Evolutionary conservation across 2,329 filamentous ascomycete genomes (phyloP), one percentile per base, ranked within the genome.

Genomic region (Colletotrichum musicola): DNA sequence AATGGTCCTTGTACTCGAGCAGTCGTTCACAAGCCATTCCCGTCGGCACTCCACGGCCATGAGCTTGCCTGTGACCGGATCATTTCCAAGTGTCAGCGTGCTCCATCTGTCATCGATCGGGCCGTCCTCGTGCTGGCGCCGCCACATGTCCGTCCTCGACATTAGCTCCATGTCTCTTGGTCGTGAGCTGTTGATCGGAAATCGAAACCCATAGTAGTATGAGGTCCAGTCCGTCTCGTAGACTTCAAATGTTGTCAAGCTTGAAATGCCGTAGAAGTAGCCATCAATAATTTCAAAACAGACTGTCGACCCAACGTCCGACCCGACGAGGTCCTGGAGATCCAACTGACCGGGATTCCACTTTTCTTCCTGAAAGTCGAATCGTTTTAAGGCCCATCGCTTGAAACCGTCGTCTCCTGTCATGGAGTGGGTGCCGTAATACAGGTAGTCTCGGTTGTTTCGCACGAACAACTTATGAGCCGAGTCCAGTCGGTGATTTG

Each of bases 31-130:
- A 6, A 82, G 82, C 89, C 90, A 94, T 76, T 94, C 92, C 30
- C 89, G 89, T 14, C 92, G 85, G 35, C 86, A 87, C 76, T 95
- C 92, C 0, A 93, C 78, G 18, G 93, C 89, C 58, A 86, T 82
- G 1, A 92, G 78, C 14, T 83, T 77, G 1, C 88, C 88, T 0
- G 86, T 89, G 12, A 73, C 73, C 68, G 93, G 89, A 67, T 93
- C 88, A 40, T 81, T 82, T 30, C 88, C 84, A 1, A 94, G 80
- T 4, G 85, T 85, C 4, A 95, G 79, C 65, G 89, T 87, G 0
- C 88, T 91, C 92, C 92, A 95, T 3, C 90, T 86, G 72, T 94
- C 90, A 72, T 94, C 91, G 16, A 94, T 89, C 0, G 90, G 87
- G 0, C 92, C 92, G 75, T 94, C 92, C 30, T 81, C 81, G 72